A percentile compares a stretch with the other conserved stretches of the same genome.
Evolutionary conservation across 2,329 filamentous ascomycete species (phyloP).

Genomic region (Lachnellula subtilissima): DNA sequence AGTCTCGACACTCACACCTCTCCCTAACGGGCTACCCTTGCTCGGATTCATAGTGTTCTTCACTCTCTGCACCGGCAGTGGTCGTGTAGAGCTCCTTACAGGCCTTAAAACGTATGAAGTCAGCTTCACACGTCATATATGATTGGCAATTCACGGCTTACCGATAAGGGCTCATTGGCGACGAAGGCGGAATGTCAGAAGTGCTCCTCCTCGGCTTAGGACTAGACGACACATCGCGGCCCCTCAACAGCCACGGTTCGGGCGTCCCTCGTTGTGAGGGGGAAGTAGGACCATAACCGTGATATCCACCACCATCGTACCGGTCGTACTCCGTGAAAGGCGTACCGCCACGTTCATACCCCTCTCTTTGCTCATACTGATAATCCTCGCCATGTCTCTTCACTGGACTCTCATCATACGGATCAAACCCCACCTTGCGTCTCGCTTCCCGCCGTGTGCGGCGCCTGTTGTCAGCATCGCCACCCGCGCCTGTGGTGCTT

Average conservation of each 20-base stretch:
- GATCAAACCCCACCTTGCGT: conserved; percentile 62
- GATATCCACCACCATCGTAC: conserved; percentile 2
- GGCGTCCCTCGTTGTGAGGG: conserved; percentile 13
- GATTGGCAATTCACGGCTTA: background rate
- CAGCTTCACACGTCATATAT: background rate
- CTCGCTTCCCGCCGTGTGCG: conserved; percentile 56
- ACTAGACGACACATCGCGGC: conserved; percentile 10
- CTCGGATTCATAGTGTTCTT: conserved; percentile 8
- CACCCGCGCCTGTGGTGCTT: conserved; percentile 60
- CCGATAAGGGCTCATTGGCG: conserved; percentile 24
- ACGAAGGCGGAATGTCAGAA: conserved; percentile 13
- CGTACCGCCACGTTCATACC: conserved; percentile 21
- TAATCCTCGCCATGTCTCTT: conserved; percentile 61
- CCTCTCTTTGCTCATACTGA: conserved; percentile 39
- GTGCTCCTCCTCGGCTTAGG: conserved; percentile 8
- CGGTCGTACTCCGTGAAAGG: conserved; percentile 18
- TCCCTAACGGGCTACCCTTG: conserved; percentile 23
- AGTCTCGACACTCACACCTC: conserved; percentile 25
- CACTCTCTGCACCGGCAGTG: conserved; percentile 25
- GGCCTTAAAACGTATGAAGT: background rate
- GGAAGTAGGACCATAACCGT: conserved; percentile 5
- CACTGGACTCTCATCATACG: conserved; percentile 65
- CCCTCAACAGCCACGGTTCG: conserved; percentile 22
- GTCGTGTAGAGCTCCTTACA: conserved; percentile 17
- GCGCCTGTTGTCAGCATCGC: conserved; percentile 56